These are phyloP conservation scores for Calonectria montana DNA, from an alignment of 2,329 filamentous ascomycete species.

Conservation along the genomic window DNA sequence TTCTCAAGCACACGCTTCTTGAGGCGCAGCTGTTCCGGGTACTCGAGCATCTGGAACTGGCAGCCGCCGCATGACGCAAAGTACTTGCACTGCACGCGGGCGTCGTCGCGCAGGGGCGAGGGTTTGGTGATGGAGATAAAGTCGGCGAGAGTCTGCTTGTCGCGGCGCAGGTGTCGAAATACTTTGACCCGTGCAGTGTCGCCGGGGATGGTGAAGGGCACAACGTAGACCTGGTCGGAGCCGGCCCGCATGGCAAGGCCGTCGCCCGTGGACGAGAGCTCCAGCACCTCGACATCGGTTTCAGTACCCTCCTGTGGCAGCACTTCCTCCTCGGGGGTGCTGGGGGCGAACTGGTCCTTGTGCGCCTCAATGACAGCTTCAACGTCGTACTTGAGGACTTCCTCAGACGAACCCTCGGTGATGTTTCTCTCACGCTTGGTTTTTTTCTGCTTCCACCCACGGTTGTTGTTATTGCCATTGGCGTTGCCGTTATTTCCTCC, in stretches of 20 bases:
- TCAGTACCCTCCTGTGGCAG: constrained; percentile 78
- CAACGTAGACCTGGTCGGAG: constrained; percentile 78
- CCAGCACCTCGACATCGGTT: constrained; percentile 82
- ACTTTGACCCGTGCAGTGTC: constrained; percentile 84
- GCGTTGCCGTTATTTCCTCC: background rate
- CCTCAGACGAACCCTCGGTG: constrained; percentile 72
- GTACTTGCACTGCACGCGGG: constrained; percentile 83
- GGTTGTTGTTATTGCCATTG: constrained; percentile 25
- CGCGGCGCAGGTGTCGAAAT: constrained; percentile 73
- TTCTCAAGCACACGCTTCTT: constrained; percentile 91
- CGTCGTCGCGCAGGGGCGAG: constrained; percentile 80
- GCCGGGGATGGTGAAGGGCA: constrained; percentile 89
- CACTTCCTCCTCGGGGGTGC: constrained; percentile 45
- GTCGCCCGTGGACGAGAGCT: constrained; percentile 92
- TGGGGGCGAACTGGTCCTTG: constrained; percentile 42
- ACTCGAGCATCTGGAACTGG: constrained; percentile 97
- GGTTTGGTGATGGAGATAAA: constrained; percentile 82
- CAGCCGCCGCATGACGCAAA: constrained; percentile 91
- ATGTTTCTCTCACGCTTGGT: constrained; percentile 70
- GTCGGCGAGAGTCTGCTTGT: constrained; percentile 82
- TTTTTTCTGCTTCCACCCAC: constrained; percentile 58
- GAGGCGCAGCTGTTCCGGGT: constrained; percentile 84
- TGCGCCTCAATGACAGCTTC: constrained; percentile 63
- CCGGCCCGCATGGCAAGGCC: constrained; percentile 81
- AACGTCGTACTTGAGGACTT: constrained; percentile 75